phyloP scores from a whole-genome alignment of 2,329 filamentous ascomycete genomes.

The Aspergillus latus region DNA sequence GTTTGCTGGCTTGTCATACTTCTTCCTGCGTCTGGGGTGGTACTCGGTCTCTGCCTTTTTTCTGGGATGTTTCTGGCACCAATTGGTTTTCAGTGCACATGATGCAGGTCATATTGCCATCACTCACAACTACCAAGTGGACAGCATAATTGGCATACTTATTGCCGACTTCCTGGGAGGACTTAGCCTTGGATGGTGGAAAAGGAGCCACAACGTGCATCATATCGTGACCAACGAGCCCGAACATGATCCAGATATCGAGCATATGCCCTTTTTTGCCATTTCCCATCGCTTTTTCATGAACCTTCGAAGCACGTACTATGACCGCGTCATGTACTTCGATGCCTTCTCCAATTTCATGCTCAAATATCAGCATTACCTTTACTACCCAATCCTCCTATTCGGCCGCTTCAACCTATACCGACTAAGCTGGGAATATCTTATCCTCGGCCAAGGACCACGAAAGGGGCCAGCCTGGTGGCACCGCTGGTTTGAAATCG shows the following conservation, averaged over 20 bases:
- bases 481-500: constrained; percentile 78
- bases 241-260: constrained; percentile 94
- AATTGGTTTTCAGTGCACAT: constrained; percentile 89
- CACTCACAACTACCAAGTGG: constrained; percentile 81
- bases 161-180: constrained; percentile 89
- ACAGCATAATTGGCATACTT: constrained; percentile 83
- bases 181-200: constrained; percentile 94
- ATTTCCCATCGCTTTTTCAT: constrained; percentile 77
- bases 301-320: constrained; percentile 75
- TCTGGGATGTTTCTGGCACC: constrained; percentile 87
- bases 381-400: constrained; percentile 78
- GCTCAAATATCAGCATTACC: constrained; percentile 72
- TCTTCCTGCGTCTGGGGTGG: constrained; percentile 63
- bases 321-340: constrained; percentile 76
- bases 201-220: constrained; percentile 91
- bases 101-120: constrained; percentile 98
- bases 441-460: constrained; percentile 68
- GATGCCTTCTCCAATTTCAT: constrained; percentile 70
- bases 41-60: constrained; percentile 70
- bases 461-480: constrained; percentile 76
- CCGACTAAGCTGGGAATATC: constrained; percentile 73
- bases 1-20: constrained; percentile 63
- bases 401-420: constrained; percentile 89
- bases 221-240: constrained; percentile 94
- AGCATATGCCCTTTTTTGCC: constrained; percentile 86